phyloP scores from a whole-genome alignment of 2,329 filamentous ascomycete genomes.

The Ceratocystis diversiconidia region DNA sequence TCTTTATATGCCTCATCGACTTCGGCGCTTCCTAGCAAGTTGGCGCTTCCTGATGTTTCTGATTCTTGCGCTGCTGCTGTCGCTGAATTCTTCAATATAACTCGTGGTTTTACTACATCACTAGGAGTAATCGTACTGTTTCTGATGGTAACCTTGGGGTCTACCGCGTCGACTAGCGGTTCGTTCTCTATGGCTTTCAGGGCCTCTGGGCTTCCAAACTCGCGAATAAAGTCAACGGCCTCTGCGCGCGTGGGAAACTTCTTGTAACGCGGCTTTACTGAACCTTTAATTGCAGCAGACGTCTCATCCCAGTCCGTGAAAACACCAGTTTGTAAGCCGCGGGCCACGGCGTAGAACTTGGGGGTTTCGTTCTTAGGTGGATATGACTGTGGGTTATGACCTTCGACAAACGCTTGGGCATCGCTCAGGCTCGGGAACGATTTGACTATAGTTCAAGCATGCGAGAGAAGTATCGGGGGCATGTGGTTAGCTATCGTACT shows the following conservation, averaged over 20 bases:
- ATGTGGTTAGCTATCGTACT: conserved; percentile 27
- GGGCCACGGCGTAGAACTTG: conserved; percentile 47
- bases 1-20: conserved; percentile 26
- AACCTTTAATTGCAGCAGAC: conserved; percentile 57
- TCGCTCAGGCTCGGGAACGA: conserved; percentile 61
- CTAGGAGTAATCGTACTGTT: conserved; percentile 7
- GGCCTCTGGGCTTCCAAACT: conserved; percentile 32
- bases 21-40: background rate
- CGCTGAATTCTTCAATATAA: background rate
- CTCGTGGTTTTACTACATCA: background rate
- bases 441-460: conserved; percentile 44
- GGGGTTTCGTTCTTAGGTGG: conserved; percentile 27
- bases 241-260: conserved; percentile 54
- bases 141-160: conserved; percentile 14
- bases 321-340: conserved; percentile 44
- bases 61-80: background rate
- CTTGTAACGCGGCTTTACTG: conserved; percentile 55
- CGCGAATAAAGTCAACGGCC: conserved; percentile 61
- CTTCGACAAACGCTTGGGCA: conserved; percentile 62
- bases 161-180: conserved; percentile 22
- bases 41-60: background rate
- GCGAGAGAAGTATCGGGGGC: background rate
- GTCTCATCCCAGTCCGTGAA: conserved; percentile 55
- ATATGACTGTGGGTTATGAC: conserved; percentile 32
- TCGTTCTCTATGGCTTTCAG: conserved; percentile 28